phyloP scores from a whole-genome alignment of 1,139 yeast genomes.

The Wickerhamiella pararugosa region DNA sequence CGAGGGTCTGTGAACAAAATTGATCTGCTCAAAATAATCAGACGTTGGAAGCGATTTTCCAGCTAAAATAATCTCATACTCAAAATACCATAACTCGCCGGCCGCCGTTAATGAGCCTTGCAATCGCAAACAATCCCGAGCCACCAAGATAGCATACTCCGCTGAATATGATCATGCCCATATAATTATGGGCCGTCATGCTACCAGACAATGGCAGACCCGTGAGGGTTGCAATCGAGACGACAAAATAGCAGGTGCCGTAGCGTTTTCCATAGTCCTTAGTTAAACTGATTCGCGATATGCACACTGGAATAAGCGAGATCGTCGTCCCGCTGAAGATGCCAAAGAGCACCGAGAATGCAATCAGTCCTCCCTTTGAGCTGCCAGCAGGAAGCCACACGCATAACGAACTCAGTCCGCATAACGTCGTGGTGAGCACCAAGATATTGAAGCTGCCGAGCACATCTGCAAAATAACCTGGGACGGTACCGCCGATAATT shows the following conservation, averaged over 20 bases:
- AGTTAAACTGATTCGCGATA: constrained; percentile 45
- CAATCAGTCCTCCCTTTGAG: constrained; percentile 28
- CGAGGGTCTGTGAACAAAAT: too few relatives aligned
- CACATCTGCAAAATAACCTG: constrained; percentile 36
- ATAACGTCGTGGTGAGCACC: constrained; percentile 28
- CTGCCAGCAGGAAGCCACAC: constrained; percentile 43
- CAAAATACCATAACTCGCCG: constrained; percentile 11
- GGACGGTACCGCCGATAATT: constrained; percentile 32
- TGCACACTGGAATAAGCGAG: constrained; percentile 33
- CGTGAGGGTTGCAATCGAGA: constrained; percentile 42
- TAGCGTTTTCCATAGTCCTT: constrained; percentile 53
- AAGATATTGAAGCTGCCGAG: constrained; percentile 41
- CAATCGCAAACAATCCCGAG: constrained; percentile 16
- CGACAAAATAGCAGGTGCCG: constrained; percentile 52
- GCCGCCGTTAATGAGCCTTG: constrained; percentile 20
- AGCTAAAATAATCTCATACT: background rate
- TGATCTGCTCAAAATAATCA: too few relatives aligned
- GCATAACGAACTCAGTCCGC: constrained; percentile 25
- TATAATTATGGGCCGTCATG: constrained; percentile 20
- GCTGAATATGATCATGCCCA: constrained; percentile 22
- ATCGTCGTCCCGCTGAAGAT: constrained; percentile 36
- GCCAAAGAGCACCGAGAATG: constrained; percentile 39
- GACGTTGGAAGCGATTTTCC: too few relatives aligned
- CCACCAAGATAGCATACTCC: constrained; percentile 21
- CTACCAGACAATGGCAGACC: constrained; percentile 43